Evolutionary conservation across 345 rosid genomes (phyloP), one percentile per base, ranked within the genome.

Genomic region (Rhodomyrtus tomentosa): DNA sequence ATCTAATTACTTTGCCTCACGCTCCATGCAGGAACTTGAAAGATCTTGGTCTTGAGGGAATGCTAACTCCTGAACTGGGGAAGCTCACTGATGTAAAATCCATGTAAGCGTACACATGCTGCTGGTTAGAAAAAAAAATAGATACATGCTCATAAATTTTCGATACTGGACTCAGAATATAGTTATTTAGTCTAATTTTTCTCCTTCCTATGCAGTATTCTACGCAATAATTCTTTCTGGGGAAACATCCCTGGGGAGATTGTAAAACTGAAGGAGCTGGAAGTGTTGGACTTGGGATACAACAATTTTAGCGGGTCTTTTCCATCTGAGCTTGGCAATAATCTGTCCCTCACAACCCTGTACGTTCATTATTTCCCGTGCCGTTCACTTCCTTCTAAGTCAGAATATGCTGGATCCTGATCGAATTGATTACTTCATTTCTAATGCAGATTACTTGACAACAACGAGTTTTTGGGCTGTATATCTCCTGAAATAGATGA

Each of bases 201-300:
- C 38, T 72, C 16, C 68, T 84, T 84, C 83, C 68, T 86, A 24
- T 82, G 87, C 91, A 96, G 98, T 49, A 88, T 90, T 73, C 87
- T 96, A 48, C 94, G 98, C 89, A 95, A 96, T 91, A 95, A 95
- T 85, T 93, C 98, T 38, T 93, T 96, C 84, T 86, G 83, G 42
- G 98, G 98, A 55, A 85, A 52, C 72, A 86, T 95, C 83, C 99
- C 98, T 84, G 79, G 90, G 85, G 99, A 95, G 89, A 89, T 95
- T 74, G 87, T 92, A 85, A 88, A 91, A 59, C 56, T 96, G 90
- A 91, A 88, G 88, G 93, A 91, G 88, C 90, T 96, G 88, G 93
- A 95, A 89, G 87, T 89, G 85, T 90, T 96, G 93, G 99, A 96
- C 88, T 89, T 96, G 89, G 93, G 94, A 89, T 89, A 85, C 79